These are phyloP conservation scores for Cercospora sp. DNA, from an alignment of 2,329 filamentous ascomycete species.

Conservation along the genomic window DNA sequence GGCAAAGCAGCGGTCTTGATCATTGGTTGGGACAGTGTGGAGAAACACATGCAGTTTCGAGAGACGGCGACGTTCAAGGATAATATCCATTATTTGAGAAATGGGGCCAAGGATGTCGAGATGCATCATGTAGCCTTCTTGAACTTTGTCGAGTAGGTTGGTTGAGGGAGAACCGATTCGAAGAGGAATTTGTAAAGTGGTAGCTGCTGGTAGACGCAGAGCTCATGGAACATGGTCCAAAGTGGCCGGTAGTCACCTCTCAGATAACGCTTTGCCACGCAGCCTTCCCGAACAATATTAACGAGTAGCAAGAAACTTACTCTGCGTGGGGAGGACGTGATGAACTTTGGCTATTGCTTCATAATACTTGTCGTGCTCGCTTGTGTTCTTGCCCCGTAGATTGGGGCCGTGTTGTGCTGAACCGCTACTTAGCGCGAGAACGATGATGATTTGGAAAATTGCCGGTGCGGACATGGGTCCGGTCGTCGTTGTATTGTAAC, in stretches of 20 bases:
- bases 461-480: neutral
- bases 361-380: neutral
- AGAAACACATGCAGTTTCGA: constrained; percentile 51
- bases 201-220: neutral
- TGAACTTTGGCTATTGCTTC: neutral
- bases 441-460: neutral
- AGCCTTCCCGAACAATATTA: neutral
- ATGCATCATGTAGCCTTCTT: constrained; percentile 49
- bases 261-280: neutral
- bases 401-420: neutral
- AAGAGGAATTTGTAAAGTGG: neutral
- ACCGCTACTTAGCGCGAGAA: neutral
- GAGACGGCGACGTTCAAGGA: constrained; percentile 49
- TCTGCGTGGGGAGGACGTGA: neutral
- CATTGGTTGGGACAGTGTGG: constrained; percentile 55
- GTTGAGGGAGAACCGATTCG: neutral
- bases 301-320: neutral
- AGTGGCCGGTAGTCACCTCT: neutral
- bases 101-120: constrained; percentile 45
- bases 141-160: constrained; percentile 27
- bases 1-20: constrained; percentile 47
- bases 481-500: neutral
- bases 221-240: neutral
- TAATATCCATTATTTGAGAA: constrained; percentile 45
- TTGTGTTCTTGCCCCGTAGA: neutral